Percentiles rank a stretch among this genome's conserved stretches.
phyloP scores from a whole-genome alignment of 2,329 filamentous ascomycete species.

The Trichothecium roseum region DNA sequence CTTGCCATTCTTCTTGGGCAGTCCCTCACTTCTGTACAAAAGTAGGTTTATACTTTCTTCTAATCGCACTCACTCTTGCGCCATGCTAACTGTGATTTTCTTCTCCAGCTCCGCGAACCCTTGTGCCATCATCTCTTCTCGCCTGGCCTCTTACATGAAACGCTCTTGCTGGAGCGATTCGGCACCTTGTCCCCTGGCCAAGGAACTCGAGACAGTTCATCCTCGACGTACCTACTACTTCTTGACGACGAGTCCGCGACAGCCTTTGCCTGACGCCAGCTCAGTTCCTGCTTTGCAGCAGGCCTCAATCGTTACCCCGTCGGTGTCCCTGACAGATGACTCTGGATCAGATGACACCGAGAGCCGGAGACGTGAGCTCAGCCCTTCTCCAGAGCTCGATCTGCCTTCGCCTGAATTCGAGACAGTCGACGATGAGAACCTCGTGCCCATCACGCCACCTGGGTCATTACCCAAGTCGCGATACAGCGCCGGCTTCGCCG shows the following conservation, averaged over 20 bases:
- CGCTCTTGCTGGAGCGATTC: slow-evolving; percentile 69
- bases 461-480: slow-evolving; percentile 33
- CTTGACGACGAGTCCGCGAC: slow-evolving; percentile 77
- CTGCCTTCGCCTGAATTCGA: slow-evolving; percentile 81
- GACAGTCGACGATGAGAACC: slow-evolving; percentile 51
- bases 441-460: slow-evolving; percentile 50
- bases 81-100: slow-evolving; percentile 16
- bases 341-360: slow-evolving; percentile 60
- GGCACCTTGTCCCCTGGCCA: slow-evolving; percentile 77
- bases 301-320: slow-evolving; percentile 65
- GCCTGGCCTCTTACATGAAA: slow-evolving; percentile 81
- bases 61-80: slow-evolving; percentile 1
- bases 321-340: slow-evolving; percentile 52
- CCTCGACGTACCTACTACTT: slow-evolving; percentile 95
- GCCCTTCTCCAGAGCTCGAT: slow-evolving; percentile 88
- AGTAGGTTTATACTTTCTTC: slow-evolving; percentile 49
- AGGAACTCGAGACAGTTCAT: slow-evolving; percentile 85
- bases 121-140: slow-evolving; percentile 87
- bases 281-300: slow-evolving; percentile 8
- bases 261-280: slow-evolving; percentile 56
- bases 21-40: slow-evolving; percentile 74
- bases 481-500: slow-evolving; percentile 17
- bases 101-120: slow-evolving; percentile 78
- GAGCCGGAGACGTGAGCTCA: slow-evolving; percentile 59
- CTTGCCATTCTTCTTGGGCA: slow-evolving; percentile 70